Conservation (phyloP, 2,329 filamentous ascomycete genomes). For the Fusarium cyanostomum region DNA sequence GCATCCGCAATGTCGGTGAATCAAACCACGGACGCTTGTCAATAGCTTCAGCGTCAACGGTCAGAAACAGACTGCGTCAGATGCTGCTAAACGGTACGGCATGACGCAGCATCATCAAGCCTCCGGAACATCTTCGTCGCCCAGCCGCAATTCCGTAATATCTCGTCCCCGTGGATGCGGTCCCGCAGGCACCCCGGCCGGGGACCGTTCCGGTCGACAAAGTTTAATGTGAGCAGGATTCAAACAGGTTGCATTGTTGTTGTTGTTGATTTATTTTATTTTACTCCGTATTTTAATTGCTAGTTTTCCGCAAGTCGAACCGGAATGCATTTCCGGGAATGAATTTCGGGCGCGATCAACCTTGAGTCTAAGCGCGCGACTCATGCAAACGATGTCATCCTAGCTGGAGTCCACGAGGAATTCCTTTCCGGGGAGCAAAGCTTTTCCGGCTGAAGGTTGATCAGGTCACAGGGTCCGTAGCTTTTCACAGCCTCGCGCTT, state of each 20-base stretch:
- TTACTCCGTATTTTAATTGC: background rate
- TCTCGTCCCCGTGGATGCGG: constrained; percentile 6
- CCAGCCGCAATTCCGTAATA: constrained; percentile 10
- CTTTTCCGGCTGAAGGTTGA: constrained; percentile 29
- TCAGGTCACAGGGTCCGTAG: constrained; percentile 26
- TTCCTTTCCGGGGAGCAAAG: constrained; percentile 14
- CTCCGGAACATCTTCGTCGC: constrained; percentile 21
- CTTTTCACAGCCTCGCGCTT: constrained; percentile 11
- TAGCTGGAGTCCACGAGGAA: constrained; percentile 30
- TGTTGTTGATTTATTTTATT: constrained; percentile 10
- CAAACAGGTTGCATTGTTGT: background rate
- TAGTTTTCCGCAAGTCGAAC: background rate
- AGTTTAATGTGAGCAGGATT: constrained; percentile 9
- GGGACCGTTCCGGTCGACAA: constrained; percentile 12
- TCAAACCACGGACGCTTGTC: background rate
- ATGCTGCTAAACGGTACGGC: background rate
- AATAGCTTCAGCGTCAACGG: background rate
- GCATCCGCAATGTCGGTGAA: background rate
- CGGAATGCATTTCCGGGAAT: constrained; percentile 17
- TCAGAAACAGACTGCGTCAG: background rate
- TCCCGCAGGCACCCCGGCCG: constrained; percentile 8
- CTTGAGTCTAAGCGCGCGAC: constrained; percentile 18
- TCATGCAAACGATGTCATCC: constrained; percentile 33
- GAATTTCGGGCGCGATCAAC: background rate
- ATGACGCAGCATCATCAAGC: background rate